These are phyloP conservation scores for Eucalyptus melliodora DNA, from an alignment of 345 rosid genomes.

Conservation along the genomic window DNA sequence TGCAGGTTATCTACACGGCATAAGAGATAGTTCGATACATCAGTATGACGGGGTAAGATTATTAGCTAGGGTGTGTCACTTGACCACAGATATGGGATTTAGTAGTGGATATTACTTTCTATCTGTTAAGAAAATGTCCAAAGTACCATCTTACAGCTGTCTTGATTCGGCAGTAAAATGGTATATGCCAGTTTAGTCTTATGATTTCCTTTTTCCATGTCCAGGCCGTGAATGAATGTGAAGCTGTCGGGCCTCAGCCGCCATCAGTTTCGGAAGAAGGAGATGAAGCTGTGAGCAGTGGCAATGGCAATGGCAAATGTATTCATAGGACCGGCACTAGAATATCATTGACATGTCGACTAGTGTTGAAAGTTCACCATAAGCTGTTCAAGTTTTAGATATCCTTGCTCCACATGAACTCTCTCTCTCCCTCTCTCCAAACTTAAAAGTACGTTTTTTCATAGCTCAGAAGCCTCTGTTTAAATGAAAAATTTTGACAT, in stretches of 20 bases:
- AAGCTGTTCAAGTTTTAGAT: constrained; percentile 53
- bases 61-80: background rate
- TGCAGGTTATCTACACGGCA: constrained; percentile 79
- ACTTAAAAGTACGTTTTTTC: background rate
- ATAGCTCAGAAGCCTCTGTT: background rate
- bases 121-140: background rate
- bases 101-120: background rate
- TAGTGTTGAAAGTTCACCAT: constrained; percentile 68
- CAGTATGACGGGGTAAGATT: constrained; percentile 30
- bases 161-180: background rate
- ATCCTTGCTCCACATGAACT: background rate
- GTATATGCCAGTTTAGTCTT: background rate
- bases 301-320: background rate
- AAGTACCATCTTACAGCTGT: background rate
- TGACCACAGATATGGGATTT: background rate
- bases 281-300: constrained; percentile 4
- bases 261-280: background rate
- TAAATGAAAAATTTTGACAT: background rate
- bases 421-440: background rate
- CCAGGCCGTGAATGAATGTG: constrained; percentile 38
- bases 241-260: constrained; percentile 1
- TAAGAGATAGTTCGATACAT: constrained; percentile 42
- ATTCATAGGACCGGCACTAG: constrained; percentile 35
- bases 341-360: constrained; percentile 67
- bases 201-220: background rate